phyloP scores from a whole-genome alignment of 768 basidiomycete species.

The Leccinum obscurum region DNA sequence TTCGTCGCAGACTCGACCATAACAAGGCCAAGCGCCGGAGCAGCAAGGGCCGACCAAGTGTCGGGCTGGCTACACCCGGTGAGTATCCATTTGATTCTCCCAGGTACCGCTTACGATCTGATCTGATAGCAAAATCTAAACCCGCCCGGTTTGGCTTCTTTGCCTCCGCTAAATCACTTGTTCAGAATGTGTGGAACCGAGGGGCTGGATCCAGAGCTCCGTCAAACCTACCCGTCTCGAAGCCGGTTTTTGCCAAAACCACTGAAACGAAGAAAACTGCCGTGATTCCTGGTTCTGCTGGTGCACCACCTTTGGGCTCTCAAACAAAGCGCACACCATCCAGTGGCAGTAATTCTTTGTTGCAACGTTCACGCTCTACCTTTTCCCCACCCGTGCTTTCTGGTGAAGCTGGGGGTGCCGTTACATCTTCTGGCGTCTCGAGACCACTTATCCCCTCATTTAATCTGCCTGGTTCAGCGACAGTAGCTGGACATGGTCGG shows the following conservation, averaged over 20 bases:
- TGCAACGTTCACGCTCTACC: constrained; percentile 12
- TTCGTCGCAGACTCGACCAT: constrained; percentile 62
- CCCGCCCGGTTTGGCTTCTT: constrained; percentile 69
- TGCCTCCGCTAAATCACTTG: constrained; percentile 65
- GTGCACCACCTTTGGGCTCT: constrained; percentile 17
- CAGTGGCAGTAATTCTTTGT: constrained; percentile 12
- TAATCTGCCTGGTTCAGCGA: constrained; percentile 15
- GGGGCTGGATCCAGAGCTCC: constrained; percentile 36
- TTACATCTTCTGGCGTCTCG: constrained; percentile 16
- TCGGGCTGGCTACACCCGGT: constrained; percentile 43
- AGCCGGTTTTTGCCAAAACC: constrained; percentile 19
- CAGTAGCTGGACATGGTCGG: constrained; percentile 19
- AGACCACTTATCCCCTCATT: constrained; percentile 26
- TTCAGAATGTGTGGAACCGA: constrained; percentile 73
- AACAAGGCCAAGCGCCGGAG: constrained; percentile 71
- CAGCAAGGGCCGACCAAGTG: constrained; percentile 52
- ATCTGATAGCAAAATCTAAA: constrained; percentile 38
- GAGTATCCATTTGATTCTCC: constrained; percentile 22
- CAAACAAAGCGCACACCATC: constrained; percentile 22
- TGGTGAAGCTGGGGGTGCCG: constrained; percentile 6
- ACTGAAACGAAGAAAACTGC: constrained; percentile 23
- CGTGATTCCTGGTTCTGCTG: constrained; percentile 23
- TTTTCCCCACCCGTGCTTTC: constrained; percentile 15
- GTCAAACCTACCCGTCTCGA: constrained; percentile 31
- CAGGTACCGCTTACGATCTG: constrained; percentile 10